Conservation (phyloP, 352 stramenopile genomes). For the Phytopythium oedochilum region DNA sequence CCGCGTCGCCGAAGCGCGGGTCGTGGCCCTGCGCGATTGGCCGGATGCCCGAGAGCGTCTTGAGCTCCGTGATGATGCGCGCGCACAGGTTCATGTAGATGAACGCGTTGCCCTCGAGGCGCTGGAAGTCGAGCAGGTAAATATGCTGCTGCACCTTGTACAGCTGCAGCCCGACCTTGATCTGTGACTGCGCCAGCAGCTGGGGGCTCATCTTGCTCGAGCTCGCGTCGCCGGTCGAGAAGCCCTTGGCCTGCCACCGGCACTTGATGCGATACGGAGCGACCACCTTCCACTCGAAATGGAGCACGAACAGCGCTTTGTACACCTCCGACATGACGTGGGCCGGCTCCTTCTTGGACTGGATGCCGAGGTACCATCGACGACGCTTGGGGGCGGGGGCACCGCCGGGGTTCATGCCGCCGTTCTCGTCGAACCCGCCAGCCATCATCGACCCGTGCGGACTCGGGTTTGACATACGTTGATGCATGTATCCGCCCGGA, state of each 20-base stretch:
- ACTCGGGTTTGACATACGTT: constrained; percentile 19
- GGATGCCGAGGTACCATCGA: constrained; percentile 99
- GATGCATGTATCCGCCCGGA: constrained; percentile 11
- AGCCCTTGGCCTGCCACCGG: constrained; percentile 86
- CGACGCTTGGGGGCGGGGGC: constrained; percentile 62
- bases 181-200: constrained; percentile 34
- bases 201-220: constrained; percentile 21
- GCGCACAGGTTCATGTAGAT: constrained; percentile 99
- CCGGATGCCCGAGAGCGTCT: constrained; percentile 89
- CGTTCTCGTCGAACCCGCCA: constrained; percentile 32
- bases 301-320: constrained; percentile 95
- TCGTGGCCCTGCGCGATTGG: constrained; percentile 47
- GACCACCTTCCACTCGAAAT: constrained; percentile 97
- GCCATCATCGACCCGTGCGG: not conserved
- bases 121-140: constrained; percentile 99
- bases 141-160: constrained; percentile 99
- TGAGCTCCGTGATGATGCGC: constrained; percentile 99
- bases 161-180: constrained; percentile 95
- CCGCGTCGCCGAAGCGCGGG: constrained; percentile 40
- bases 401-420: constrained; percentile 7
- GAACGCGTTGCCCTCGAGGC: constrained; percentile 95
- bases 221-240: constrained; percentile 10
- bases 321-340: constrained; percentile 99
- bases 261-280: constrained; percentile 97
- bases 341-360: constrained; percentile 99